Evolutionary conservation across 257 asterid species (phyloP).

Genomic region (Ehretia macrophylla): DNA sequence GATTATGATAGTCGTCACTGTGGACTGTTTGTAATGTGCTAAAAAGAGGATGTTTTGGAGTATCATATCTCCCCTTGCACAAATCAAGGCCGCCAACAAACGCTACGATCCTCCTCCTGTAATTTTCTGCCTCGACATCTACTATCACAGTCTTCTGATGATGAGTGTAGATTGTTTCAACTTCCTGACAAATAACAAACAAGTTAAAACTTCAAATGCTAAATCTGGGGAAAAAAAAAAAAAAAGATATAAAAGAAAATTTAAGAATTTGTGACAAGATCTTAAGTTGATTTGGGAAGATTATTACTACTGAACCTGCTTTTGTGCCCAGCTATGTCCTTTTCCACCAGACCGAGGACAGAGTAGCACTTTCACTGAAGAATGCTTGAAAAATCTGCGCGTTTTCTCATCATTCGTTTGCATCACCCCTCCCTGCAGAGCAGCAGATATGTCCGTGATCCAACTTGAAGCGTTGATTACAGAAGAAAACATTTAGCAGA

Average conservation of each 20-base stretch:
- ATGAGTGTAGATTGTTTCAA: constrained; percentile 88
- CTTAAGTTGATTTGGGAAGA: background rate
- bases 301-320: constrained; percentile 25
- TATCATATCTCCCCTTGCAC: constrained; percentile 89
- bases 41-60: constrained; percentile 63
- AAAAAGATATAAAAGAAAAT: too few species aligned
- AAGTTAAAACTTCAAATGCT: background rate
- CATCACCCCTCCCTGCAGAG: constrained; percentile 73
- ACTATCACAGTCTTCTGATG: constrained; percentile 90
- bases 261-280: background rate
- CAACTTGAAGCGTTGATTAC: too few species aligned
- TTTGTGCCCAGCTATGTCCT: constrained; percentile 78
- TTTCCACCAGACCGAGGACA: constrained; percentile 77
- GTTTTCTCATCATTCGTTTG: constrained; percentile 82
- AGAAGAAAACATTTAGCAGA: too few species aligned
- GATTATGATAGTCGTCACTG: constrained; percentile 84
- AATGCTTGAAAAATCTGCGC: constrained; percentile 81
- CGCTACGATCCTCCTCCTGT: constrained; percentile 59
- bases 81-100: constrained; percentile 93
- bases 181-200: constrained; percentile 54
- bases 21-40: constrained; percentile 63
- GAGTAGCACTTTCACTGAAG: constrained; percentile 77
- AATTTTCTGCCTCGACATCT: constrained; percentile 58
- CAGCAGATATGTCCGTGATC: constrained; percentile 11
- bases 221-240: background rate